phyloP scores from a whole-genome alignment of 345 rosid genomes.

The Bretschneidera sinensis region DNA sequence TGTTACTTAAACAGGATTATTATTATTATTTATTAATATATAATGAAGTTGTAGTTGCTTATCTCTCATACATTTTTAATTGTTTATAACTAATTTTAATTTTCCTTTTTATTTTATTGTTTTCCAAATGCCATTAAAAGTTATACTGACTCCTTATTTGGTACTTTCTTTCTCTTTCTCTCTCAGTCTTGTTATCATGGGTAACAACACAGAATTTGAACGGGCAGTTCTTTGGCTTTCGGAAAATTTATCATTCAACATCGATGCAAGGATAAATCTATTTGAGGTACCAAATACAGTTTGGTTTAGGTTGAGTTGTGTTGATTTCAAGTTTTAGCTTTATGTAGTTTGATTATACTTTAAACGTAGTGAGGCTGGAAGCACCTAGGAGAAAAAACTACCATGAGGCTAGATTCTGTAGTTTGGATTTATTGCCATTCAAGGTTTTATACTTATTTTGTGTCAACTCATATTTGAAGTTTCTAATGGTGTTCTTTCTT shows the following conservation, averaged over 20 bases:
- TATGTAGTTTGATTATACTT: not conserved
- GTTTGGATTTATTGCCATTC: not conserved
- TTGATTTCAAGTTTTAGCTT: constrained; percentile 2
- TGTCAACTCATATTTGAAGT: constrained; percentile 12
- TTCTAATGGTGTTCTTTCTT: constrained; percentile 26
- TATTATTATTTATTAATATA: not conserved
- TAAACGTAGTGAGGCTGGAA: constrained; percentile 8
- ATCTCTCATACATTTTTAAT: not conserved
- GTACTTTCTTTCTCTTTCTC: constrained; percentile 14
- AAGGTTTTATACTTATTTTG: constrained; percentile 1
- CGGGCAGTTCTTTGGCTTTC: constrained; percentile 85
- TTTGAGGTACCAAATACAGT: constrained; percentile 59
- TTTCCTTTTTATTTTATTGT: not conserved
- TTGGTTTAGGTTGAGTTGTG: not conserved
- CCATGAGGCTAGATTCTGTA: not conserved
- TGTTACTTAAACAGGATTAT: constrained; percentile 5
- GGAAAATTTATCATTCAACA: constrained; percentile 67
- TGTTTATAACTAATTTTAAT: not conserved
- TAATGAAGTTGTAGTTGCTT: not conserved
- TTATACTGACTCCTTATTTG: constrained; percentile 15
- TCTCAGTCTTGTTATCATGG: constrained; percentile 82
- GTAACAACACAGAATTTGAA: constrained; percentile 83
- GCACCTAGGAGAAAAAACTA: not conserved
- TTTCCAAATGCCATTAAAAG: constrained; percentile 10
- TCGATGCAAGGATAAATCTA: constrained; percentile 86